These are phyloP conservation scores for Akanthomyces uredinophilus DNA, from an alignment of 2,329 filamentous ascomycete species.

Conservation along the genomic window DNA sequence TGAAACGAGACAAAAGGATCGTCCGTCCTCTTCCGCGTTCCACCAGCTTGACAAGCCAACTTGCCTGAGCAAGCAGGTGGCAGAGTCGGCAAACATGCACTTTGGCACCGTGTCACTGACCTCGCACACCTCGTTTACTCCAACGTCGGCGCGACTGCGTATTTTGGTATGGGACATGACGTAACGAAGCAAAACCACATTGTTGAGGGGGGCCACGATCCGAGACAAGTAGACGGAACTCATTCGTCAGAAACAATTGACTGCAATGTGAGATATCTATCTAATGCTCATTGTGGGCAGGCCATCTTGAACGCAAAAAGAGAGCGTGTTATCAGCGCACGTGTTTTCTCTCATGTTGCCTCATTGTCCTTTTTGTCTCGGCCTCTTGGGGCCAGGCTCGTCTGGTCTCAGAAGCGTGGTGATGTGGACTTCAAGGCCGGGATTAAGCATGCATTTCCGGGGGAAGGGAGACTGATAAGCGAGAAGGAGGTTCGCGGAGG, in stretches of 20 bases:
- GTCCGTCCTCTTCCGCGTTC: neutral
- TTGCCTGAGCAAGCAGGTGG: neutral
- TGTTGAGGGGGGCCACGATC: neutral
- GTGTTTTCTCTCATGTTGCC: neutral
- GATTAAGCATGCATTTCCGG: neutral
- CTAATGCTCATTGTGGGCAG: neutral
- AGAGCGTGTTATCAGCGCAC: neutral
- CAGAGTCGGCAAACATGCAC: too few relatives aligned
- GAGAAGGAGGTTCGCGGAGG: neutral
- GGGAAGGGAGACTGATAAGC: neutral
- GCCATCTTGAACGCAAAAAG: too few relatives aligned
- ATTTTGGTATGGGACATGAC: neutral
- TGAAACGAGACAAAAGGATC: constrained; percentile 5
- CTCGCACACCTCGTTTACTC: neutral
- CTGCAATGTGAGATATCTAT: neutral
- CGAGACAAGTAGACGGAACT: neutral
- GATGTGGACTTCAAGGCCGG: neutral
- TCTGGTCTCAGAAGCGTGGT: neutral
- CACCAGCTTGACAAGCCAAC: constrained; percentile 4
- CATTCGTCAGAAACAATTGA: neutral
- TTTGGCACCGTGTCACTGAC: neutral
- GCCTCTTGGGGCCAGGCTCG: neutral
- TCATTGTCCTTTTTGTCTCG: neutral
- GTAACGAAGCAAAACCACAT: neutral
- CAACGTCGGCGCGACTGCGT: neutral